Evolutionary conservation across 805 yeast genomes (phyloP).

Genomic region (Wickerhamiella occidentalis): DNA sequence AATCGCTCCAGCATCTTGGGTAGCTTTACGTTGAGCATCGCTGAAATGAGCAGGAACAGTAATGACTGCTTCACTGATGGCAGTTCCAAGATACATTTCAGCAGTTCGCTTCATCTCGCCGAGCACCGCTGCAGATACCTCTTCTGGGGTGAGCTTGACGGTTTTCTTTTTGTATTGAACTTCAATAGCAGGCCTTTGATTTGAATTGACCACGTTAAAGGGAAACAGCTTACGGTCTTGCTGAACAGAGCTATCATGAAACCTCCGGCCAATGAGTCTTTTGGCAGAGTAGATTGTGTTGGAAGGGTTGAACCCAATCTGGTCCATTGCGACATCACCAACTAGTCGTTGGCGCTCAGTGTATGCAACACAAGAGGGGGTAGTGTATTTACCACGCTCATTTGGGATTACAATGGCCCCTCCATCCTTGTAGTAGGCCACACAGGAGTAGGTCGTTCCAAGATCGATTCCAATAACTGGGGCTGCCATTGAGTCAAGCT

Average conservation of each 20-base stretch:
- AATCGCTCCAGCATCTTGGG: constrained; percentile 85
- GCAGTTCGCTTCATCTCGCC: constrained; percentile 88
- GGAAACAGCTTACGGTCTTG: constrained; percentile 76
- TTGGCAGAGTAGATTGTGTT: constrained; percentile 33
- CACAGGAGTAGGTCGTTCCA: constrained; percentile 97
- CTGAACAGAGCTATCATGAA: constrained; percentile 63
- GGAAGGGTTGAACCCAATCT: constrained; percentile 87
- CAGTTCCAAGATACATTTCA: constrained; percentile 74
- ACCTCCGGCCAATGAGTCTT: constrained; percentile 80
- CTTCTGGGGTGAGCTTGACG: constrained; percentile 79
- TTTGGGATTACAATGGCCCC: constrained; percentile 93
- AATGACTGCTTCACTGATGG: constrained; percentile 45
- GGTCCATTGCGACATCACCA: constrained; percentile 97
- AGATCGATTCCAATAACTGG: constrained; percentile 99
- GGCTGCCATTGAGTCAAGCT: constrained; percentile 31
- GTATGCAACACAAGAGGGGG: constrained; percentile 94
- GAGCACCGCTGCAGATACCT: constrained; percentile 81
- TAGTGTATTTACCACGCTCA: constrained; percentile 97
- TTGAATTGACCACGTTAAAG: constrained; percentile 49
- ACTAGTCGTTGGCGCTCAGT: constrained; percentile 88
- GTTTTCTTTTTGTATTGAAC: constrained; percentile 63
- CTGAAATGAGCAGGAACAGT: constrained; percentile 63
- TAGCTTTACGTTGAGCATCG: constrained; percentile 89
- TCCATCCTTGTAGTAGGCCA: constrained; percentile 68
- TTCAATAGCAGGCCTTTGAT: constrained; percentile 71